Evolutionary conservation across 2,329 filamentous ascomycete genomes (phyloP), one percentile per base, ranked within the genome.

Genomic region (Fusarium buharicum): DNA sequence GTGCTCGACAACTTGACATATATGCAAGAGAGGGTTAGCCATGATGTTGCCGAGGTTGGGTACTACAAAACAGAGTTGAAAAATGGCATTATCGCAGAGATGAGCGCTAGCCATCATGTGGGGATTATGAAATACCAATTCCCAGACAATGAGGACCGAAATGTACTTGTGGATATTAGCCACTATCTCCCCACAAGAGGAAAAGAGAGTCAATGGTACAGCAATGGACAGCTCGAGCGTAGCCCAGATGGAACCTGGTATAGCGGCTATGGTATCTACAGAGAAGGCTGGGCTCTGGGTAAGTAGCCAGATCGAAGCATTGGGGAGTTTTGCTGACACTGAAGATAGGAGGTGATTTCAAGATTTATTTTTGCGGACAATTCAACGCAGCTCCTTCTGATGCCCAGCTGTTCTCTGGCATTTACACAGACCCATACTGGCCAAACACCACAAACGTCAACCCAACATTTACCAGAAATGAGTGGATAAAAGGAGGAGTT

Each of bases 41-140:
- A 75, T 28, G 77, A 85, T 57, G 61, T 73, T 13, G 84, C 81
- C 0, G 75, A 74, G 11, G 81, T 86, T 1, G 84, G 85, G 0
- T 84, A 84, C 62, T 87, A 82, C 68, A 79, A 77, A 52, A 83
- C 83, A 0, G 63, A 77, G 11, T 74, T 86, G 2, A 74, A 77
- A 30, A 83, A 80, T 41, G 82, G 80, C 1, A 77, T 86, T 1
- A 73, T 64, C 0, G 77, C 82, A 6, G 79, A 85, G 61, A 68
- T 87, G 44, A 76, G 77, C 28, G 83, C 79, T 5, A 76, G 79
- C 6, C 74, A 77, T 24, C 84, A 84, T 60, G 75, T 77, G 1
- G 82, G 81, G 0, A 78, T 86, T 6, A 78, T 85, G 62, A 78
- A 78, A 41, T 86, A 87, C 61, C 73, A 74, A 0, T 87, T 84